Evolutionary conservation across 2,329 filamentous ascomycete species (phyloP), one percentile per base, ranked within the genome.

Genomic region (Penicillium sp.): DNA sequence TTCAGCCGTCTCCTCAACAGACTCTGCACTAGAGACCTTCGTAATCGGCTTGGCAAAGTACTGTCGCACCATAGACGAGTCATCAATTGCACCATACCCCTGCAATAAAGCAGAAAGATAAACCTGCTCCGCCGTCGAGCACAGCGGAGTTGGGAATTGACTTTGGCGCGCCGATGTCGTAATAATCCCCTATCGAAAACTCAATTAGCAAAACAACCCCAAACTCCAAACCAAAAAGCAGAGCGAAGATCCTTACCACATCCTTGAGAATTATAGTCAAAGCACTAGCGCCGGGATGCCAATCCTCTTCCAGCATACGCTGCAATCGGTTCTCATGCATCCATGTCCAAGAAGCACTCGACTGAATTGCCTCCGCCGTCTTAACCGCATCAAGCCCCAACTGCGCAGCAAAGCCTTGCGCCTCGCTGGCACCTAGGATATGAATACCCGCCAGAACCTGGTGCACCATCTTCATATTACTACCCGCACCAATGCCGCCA

Each of bases 391-490:
- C 78, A 14, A 87, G 71, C 0, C 83, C 84, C 3, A 85, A 66
- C 18, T 79, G 76, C 32, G 75, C 76, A 1, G 84, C 84, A 40
- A 87, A 79, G 0, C 83, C 84, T 74, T 86, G 77, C 4, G 79
- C 81, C 64, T 88, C 85, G 63, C 79, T 81, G 3, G 80, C 78
- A 1, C 81, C 79, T 0, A 85, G 76, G 61, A 88, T 86, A 58
- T 87, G 84, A 60, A 83, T 82, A 2, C 81, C 84, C 0, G 84
- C 84, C 32, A 87, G 67, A 46, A 89, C 77, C 69, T 88, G 78
- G 74, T 88, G 85, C 51, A 82, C 72, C 78, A 85, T 79, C 73
- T 88, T 83, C 76, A 86, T 80, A 68, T 85, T 80, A 67, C 82
- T 79, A 14, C 81, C 78, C 0, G 82, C 82, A 0, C 85, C 85